Evolutionary conservation across 495 filamentous ascomycete species (phyloP).

Genomic region (Durotheca rogersii): DNA sequence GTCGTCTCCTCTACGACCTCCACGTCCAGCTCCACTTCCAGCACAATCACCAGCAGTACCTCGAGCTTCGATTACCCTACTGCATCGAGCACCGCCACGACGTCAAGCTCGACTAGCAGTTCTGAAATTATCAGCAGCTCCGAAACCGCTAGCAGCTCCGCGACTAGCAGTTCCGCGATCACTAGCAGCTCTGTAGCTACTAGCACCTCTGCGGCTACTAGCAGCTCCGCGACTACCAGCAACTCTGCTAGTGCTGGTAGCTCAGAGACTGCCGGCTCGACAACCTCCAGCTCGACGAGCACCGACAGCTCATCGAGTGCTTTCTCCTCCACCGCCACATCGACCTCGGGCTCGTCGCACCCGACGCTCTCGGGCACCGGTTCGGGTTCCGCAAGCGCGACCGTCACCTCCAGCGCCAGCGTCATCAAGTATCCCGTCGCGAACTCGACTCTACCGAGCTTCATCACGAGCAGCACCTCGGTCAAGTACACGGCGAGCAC

Average conservation of each 20-base stretch:
- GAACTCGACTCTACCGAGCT: background rate
- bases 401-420: constrained; percentile 1
- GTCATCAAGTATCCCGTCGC: constrained; percentile 23
- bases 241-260: constrained; percentile 5
- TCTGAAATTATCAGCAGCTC: constrained; percentile 6
- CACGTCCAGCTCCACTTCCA: constrained; percentile 9
- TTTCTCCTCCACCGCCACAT: constrained; percentile 14
- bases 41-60: constrained; percentile 3
- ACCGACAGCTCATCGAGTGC: constrained; percentile 12
- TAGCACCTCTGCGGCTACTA: no score
- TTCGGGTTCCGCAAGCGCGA: background rate
- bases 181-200: constrained; percentile 3
- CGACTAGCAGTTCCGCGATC: no score
- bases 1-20: constrained; percentile 4
- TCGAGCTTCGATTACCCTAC: no score
- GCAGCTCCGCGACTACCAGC: constrained; percentile 1
- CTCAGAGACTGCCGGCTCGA: no score
- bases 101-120: background rate
- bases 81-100: background rate
- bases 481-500: constrained; percentile 38
- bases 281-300: constrained; percentile 8
- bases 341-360: no score
- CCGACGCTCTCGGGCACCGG: no score
- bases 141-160: constrained; percentile 10
- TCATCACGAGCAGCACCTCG: constrained; percentile 9